Evolutionary conservation across 768 basidiomycete genomes (phyloP).

Genomic region (Sistotremastrum suecicum): DNA sequence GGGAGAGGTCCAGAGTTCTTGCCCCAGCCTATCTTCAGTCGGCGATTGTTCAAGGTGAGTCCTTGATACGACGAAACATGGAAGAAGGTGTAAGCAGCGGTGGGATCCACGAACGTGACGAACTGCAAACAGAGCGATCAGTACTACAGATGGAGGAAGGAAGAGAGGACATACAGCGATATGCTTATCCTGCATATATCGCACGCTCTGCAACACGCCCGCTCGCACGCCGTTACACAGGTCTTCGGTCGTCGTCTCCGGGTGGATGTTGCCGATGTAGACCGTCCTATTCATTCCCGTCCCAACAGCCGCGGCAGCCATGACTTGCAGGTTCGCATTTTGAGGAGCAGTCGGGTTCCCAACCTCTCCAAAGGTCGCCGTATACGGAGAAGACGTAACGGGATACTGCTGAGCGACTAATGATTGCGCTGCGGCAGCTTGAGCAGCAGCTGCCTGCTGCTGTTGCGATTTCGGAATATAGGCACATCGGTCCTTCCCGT

Average conservation of each 20-base stretch:
- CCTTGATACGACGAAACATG: slow-evolving; percentile 85
- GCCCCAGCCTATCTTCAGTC: slow-evolving; percentile 96
- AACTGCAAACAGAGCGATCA: slow-evolving; percentile 36
- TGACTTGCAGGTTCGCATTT: neutral
- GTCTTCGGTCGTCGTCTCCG: slow-evolving; percentile 90
- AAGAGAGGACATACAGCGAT: slow-evolving; percentile 56
- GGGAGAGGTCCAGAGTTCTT: slow-evolving; percentile 85
- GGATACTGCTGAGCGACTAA: slow-evolving; percentile 36
- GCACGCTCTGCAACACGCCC: slow-evolving; percentile 89
- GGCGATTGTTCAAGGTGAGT: slow-evolving; percentile 81
- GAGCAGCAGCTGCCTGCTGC: slow-evolving; percentile 74
- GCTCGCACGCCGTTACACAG: slow-evolving; percentile 93
- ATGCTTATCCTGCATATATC: slow-evolving; percentile 95
- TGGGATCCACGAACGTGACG: slow-evolving; percentile 90
- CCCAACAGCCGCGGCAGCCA: slow-evolving; percentile 17
- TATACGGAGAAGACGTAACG: slow-evolving; percentile 15
- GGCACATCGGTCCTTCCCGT: slow-evolving; percentile 96
- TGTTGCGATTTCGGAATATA: slow-evolving; percentile 95
- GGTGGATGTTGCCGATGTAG: slow-evolving; percentile 92
- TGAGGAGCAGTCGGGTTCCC: no score
- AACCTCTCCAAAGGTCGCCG: no score
- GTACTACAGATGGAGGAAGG: neutral
- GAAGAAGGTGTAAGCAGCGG: slow-evolving; percentile 87
- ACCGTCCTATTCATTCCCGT: slow-evolving; percentile 81
- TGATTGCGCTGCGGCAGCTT: slow-evolving; percentile 73